Percentiles rank a stretch among this genome's conserved stretches.
These are phyloP conservation scores for Trametes sp. DNA, from an alignment of 1,284 basidiomycete species.

Conservation along the genomic window DNA sequence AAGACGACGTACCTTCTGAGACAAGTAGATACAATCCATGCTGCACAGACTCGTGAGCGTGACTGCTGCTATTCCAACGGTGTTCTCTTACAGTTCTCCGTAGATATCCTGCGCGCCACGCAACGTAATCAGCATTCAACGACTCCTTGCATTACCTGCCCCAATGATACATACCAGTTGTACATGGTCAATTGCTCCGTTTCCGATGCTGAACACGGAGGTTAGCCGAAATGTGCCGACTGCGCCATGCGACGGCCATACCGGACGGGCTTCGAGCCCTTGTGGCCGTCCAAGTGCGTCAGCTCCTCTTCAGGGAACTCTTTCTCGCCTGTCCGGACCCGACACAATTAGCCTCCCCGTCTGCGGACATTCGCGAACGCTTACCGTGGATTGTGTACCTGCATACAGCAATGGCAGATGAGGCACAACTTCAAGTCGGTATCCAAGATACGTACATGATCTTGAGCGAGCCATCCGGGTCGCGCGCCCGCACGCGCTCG, in stretches of 20 bases:
- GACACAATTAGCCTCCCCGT: too few relatives aligned
- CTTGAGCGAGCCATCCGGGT: conserved; percentile 88
- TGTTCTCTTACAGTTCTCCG: conserved; percentile 73
- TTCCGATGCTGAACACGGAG: conserved; percentile 69
- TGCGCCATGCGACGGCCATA: conserved; percentile 28
- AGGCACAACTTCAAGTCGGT: background rate
- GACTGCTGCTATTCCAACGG: background rate
- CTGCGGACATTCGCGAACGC: too few relatives aligned
- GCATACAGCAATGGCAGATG: background rate
- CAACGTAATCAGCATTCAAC: background rate
- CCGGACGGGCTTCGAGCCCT: conserved; percentile 81
- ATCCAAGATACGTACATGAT: conserved; percentile 68
- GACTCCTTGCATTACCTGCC: background rate
- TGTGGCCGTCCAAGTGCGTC: conserved; percentile 86
- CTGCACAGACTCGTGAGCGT: conserved; percentile 46
- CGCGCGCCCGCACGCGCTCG: conserved; percentile 80
- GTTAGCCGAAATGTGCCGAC: background rate
- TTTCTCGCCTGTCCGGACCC: conserved; percentile 66
- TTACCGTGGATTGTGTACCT: conserved; percentile 83
- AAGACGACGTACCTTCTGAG: conserved; percentile 74
- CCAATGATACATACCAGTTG: conserved; percentile 67
- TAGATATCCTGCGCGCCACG: conserved; percentile 78
- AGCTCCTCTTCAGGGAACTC: conserved; percentile 86
- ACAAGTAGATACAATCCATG: conserved; percentile 94
- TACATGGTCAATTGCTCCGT: conserved; percentile 89